Conservation (phyloP, 106 monocot genomes). For the Cymbidium sinense region DNA sequence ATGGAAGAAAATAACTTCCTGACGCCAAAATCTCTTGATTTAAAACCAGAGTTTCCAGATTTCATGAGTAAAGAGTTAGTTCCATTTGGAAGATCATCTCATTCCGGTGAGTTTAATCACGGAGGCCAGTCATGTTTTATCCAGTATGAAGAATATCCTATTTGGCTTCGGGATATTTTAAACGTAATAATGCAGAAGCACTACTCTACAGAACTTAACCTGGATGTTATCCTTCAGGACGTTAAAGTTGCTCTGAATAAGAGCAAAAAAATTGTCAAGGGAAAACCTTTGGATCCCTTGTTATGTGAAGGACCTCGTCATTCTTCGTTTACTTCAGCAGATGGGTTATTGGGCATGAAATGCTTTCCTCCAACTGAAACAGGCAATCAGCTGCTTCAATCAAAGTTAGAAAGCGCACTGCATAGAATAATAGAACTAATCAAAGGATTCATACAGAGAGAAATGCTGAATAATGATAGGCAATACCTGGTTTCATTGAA, state of each 20-base stretch:
- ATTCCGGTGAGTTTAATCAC: background rate
- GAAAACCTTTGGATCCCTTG: background rate
- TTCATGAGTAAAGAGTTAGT: slow-evolving; percentile 27
- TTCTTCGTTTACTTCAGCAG: slow-evolving; percentile 9
- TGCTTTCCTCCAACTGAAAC: background rate
- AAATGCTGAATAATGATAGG: slow-evolving; percentile 1
- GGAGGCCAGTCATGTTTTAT: background rate
- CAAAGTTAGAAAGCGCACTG: slow-evolving; percentile 27
- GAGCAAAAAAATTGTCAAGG: background rate
- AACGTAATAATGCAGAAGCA: slow-evolving; percentile 30
- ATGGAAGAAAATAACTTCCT: slow-evolving; percentile 7
- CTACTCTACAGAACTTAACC: slow-evolving; percentile 17
- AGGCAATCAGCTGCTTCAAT: slow-evolving; percentile 5
- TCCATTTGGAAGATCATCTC: slow-evolving; percentile 11
- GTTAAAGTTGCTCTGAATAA: slow-evolving; percentile 17
- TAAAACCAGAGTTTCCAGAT: slow-evolving; percentile 5
- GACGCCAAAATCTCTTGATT: slow-evolving; percentile 9
- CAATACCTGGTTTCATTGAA: slow-evolving; percentile 10
- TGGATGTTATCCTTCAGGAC: slow-evolving; percentile 28
- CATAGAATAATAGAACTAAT: slow-evolving; percentile 38
- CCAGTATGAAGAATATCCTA: slow-evolving; percentile 24
- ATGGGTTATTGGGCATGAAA: background rate
- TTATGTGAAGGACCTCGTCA: background rate
- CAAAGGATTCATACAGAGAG: slow-evolving; percentile 42
- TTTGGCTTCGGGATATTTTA: slow-evolving; percentile 43